phyloP scores from a whole-genome alignment of 2,329 filamentous ascomycete genomes.

The Neurospora sp. region DNA sequence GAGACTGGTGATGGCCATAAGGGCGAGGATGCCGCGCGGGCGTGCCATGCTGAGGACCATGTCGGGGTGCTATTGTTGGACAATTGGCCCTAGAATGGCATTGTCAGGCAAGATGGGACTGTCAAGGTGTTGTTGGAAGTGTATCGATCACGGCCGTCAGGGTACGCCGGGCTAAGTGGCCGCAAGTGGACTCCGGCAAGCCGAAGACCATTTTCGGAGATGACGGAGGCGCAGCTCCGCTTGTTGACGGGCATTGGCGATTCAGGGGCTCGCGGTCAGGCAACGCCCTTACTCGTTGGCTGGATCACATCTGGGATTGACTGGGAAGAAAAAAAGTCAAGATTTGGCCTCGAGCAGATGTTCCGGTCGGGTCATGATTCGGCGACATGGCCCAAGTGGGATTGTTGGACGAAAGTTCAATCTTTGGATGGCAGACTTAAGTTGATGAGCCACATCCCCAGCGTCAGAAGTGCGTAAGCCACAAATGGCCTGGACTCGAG shows the following conservation, averaged over 20 bases:
- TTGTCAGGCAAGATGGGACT: background rate
- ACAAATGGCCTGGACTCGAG: background rate
- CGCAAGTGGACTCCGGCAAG: background rate
- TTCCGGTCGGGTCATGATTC: background rate
- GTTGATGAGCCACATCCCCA: background rate
- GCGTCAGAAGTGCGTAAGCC: background rate
- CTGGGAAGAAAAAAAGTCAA: background rate
- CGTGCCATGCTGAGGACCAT: constrained; percentile 6
- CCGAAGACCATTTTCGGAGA: background rate
- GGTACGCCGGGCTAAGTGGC: background rate
- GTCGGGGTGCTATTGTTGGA: background rate
- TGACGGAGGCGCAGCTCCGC: background rate
- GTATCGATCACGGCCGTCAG: background rate
- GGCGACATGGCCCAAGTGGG: background rate
- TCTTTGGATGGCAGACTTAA: background rate
- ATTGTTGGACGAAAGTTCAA: background rate
- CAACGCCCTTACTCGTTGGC: background rate
- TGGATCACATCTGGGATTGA: background rate
- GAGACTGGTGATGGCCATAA: constrained; percentile 15
- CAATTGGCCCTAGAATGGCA: background rate
- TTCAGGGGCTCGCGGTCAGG: background rate
- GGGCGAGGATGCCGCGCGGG: constrained; percentile 12
- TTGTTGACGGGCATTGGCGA: background rate
- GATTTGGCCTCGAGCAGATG: background rate
- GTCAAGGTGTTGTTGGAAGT: background rate